phyloP scores from a whole-genome alignment of 768 basidiomycete species.

The Mycena haematopus region DNA sequence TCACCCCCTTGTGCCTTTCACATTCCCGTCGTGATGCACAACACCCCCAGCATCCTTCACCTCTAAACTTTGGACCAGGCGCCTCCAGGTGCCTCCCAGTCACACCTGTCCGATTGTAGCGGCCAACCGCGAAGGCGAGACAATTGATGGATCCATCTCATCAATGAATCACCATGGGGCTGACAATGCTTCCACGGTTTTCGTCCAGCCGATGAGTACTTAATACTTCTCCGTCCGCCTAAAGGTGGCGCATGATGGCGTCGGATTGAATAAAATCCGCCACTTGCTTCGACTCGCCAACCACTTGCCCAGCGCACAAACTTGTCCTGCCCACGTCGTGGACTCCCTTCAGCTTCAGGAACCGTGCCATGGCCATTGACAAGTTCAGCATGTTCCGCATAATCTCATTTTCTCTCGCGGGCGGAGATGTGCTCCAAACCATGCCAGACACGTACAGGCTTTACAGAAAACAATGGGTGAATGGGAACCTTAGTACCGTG shows the following conservation, averaged over 20 bases:
- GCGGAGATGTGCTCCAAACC: slow-evolving; percentile 25
- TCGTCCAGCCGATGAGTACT: neutral
- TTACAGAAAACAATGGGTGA: slow-evolving; percentile 22
- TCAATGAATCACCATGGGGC: neutral
- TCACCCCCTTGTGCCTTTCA: no score
- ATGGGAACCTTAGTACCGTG: slow-evolving; percentile 6
- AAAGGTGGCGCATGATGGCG: neutral
- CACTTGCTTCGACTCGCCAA: no score
- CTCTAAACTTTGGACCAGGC: no score
- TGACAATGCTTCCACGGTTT: neutral
- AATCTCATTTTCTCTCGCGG: slow-evolving; percentile 22
- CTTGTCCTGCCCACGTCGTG: neutral
- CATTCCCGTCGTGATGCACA: no score
- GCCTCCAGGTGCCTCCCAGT: no score
- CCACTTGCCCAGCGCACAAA: no score
- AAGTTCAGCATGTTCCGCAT: slow-evolving; percentile 23
- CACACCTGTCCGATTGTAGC: no score
- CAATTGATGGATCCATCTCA: neutral
- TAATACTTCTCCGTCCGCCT: neutral
- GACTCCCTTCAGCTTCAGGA: neutral
- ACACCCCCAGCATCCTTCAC: no score
- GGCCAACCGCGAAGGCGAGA: no score
- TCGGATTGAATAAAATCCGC: neutral
- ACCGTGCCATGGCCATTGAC: slow-evolving; percentile 18
- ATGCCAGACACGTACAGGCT: slow-evolving; percentile 20